phyloP scores from a whole-genome alignment of 1,139 yeast genomes.

The Diutina pseudorugosa region DNA sequence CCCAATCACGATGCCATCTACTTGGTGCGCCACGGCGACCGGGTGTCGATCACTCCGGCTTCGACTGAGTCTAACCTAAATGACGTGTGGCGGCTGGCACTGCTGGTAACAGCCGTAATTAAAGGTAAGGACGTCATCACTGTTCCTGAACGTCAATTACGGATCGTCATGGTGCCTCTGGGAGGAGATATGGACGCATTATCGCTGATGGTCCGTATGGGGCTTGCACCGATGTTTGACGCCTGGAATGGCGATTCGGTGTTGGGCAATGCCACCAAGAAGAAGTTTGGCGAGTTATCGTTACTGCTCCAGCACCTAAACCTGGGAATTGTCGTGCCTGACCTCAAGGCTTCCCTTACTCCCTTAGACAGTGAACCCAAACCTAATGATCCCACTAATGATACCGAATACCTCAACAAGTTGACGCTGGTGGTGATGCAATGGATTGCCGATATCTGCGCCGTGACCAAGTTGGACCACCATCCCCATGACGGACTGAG shows the following conservation, averaged over 20 bases:
- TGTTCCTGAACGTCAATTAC: not conserved
- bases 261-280: not conserved
- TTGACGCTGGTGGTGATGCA: slow-evolving; percentile 55
- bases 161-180: not conserved
- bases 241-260: not conserved
- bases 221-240: slow-evolving; percentile 1
- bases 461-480: slow-evolving; percentile 39
- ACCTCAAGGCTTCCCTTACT: not conserved
- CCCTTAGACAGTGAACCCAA: not conserved
- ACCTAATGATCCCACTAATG: slow-evolving; percentile 13
- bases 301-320: not conserved
- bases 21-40: not conserved
- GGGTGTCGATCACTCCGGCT: not conserved
- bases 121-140: not conserved
- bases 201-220: not conserved
- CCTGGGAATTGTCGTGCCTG: not conserved
- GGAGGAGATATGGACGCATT: not conserved
- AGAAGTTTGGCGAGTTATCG: not conserved
- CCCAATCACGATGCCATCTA: not conserved
- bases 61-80: not conserved
- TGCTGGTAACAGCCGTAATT: not conserved
- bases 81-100: not conserved
- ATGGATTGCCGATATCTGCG: slow-evolving; percentile 61
- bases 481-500: slow-evolving; percentile 40
- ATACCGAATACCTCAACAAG: slow-evolving; percentile 48